Base-by-base conservation (phyloP, 495 filamentous ascomycete genomes). In the Darksidea phi region DNA sequence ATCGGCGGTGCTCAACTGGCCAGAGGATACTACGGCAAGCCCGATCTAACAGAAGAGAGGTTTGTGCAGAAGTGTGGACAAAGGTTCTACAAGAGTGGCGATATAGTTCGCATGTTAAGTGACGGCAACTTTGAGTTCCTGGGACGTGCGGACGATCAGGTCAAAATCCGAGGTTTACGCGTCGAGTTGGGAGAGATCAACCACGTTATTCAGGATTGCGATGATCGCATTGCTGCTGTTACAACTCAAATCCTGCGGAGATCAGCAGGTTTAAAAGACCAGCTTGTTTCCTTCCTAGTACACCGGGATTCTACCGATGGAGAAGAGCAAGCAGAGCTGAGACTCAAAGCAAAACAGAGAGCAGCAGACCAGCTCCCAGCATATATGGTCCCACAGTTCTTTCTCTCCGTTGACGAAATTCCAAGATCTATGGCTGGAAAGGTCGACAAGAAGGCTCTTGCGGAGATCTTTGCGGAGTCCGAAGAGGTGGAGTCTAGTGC, bases 351-450 rank as follows among this genome's bases (percentile, higher is more conserved):
- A 21, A 58, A 24, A 26, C 25, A 37, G 20, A 51, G 28, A 26
- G 55, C 59, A 7, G 41, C 0, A 20, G 26, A 53, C 20, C 56
- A 53, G 8, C 43, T 71, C 11, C 69, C 69, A 3, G 17, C 55
- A 17, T 67, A 71, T 46, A 71, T 71, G 66, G 59, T 69, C 1
- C 69, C 69, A 1, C 45, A 64, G 6, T 63, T 62, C 43, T 62
- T 61, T 48, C 54, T 71, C 17, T 43, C 47, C 18, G 17, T 71
- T 46, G 49, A 61, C 2, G 34, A 41, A 10, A 67, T 71, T 17
- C 69, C 69, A 12, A 48, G 48, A 10, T 77, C 75, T 10, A 46
- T 72, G 41, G 60, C 70, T 20, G 71, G 73, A 1, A 79, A 79
- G 59, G 71, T 73, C 25, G 72, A 74, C 46, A 78, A 75, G 58